A percentile compares a stretch with the other conserved stretches of the same genome.
Conservation (phyloP, 768 basidiomycete genomes). For the Auricularia sp. region DNA sequence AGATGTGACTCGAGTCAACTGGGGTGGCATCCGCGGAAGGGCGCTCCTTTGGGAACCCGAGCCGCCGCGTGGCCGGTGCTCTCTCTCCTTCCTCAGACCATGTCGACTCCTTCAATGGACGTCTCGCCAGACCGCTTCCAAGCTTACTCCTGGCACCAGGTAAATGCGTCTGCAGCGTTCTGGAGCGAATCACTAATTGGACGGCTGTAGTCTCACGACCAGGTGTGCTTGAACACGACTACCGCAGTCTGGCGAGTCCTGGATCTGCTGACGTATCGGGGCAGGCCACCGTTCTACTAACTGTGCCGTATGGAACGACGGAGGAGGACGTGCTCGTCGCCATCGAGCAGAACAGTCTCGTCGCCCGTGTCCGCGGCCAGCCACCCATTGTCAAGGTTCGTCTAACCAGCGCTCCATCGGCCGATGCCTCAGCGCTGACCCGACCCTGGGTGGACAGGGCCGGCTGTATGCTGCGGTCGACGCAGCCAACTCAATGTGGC, state of each 20-base stretch:
- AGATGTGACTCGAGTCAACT: too few relatives aligned
- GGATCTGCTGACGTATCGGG: conserved; percentile 11
- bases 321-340: conserved; percentile 64
- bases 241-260: conserved; percentile 7
- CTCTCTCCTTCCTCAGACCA: too few relatives aligned
- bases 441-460: conserved; percentile 37
- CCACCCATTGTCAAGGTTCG: conserved; percentile 64
- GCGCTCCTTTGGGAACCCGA: too few relatives aligned
- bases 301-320: conserved; percentile 60
- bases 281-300: conserved; percentile 67
- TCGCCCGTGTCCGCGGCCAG: conserved; percentile 64
- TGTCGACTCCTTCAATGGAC: conserved; percentile 4
- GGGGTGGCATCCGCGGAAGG: too few relatives aligned
- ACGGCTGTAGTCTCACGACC: conserved; percentile 65
- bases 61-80: too few relatives aligned
- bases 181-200: conserved; percentile 3
- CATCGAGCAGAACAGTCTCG: conserved; percentile 59
- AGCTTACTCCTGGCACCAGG: conserved; percentile 79
- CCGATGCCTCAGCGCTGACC: conserved; percentile 1
- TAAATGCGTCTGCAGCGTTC: conserved; percentile 22
- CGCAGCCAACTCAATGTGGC: conserved; percentile 60
- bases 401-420: not conserved
- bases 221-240: conserved; percentile 35
- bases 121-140: conserved; percentile 7
- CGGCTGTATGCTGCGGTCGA: conserved; percentile 63